Conservation (phyloP, 1,139 yeast genomes). For the Pichia inconspicua region DNA sequence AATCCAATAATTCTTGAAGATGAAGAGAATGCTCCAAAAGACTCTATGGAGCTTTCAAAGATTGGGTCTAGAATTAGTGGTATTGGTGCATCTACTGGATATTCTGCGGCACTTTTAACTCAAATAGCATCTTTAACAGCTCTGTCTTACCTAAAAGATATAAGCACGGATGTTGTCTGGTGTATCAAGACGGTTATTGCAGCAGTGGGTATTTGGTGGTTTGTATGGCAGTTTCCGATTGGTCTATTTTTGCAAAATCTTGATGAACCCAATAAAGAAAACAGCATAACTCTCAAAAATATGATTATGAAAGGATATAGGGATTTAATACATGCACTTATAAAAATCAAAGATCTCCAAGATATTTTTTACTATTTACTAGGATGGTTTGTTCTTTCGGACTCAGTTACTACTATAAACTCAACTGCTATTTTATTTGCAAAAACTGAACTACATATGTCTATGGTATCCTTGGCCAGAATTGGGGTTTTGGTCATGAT, state of each 20-base stretch:
- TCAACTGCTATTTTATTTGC: conserved; percentile 69
- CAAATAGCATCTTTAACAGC: conserved; percentile 49
- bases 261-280: conserved; percentile 4
- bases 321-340: conserved; percentile 43
- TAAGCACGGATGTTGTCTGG: conserved; percentile 22
- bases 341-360: conserved; percentile 46
- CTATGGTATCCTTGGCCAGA: conserved; percentile 50
- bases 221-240: conserved; percentile 55
- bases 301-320: conserved; percentile 43
- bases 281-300: not conserved
- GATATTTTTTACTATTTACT: conserved; percentile 53
- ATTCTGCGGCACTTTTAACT: conserved; percentile 53
- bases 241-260: conserved; percentile 34
- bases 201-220: conserved; percentile 66
- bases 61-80: conserved; percentile 48
- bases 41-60: conserved; percentile 23
- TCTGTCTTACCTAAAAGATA: conserved; percentile 29
- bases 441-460: conserved; percentile 56
- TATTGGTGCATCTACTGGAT: conserved; percentile 59
- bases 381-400: conserved; percentile 67
- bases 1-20: not conserved
- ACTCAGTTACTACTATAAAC: conserved; percentile 63
- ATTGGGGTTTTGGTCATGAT: conserved; percentile 56
- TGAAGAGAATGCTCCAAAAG: not conserved
- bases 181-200: conserved; percentile 45